Conservation (phyloP, 2,329 filamentous ascomycete species). For the Cordyceps tenuipes region DNA sequence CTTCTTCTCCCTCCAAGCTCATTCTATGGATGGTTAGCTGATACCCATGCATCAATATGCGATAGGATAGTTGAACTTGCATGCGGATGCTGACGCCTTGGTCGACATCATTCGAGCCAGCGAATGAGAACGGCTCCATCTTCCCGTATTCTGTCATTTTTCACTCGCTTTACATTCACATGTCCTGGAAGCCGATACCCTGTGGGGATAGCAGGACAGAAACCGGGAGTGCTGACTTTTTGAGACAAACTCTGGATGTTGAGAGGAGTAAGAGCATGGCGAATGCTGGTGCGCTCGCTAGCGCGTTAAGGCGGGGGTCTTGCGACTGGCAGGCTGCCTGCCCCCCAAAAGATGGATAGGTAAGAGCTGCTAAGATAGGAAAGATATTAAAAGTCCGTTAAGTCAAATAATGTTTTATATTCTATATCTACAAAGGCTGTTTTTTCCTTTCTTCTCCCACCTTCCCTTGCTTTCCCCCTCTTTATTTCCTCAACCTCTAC, state of each 20-base stretch:
- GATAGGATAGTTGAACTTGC: constrained; percentile 29
- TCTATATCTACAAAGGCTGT: too few relatives aligned
- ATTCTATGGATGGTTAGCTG: constrained; percentile 26
- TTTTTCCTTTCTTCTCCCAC: too few relatives aligned
- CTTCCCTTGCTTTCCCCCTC: too few relatives aligned
- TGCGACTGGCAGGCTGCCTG: background rate
- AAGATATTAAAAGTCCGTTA: too few relatives aligned
- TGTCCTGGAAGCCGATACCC: background rate
- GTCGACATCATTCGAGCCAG: constrained; percentile 75
- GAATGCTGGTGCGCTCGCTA: background rate
- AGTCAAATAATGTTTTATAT: too few relatives aligned
- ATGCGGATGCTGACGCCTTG: constrained; percentile 62
- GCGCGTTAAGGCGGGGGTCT: background rate
- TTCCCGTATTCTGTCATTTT: constrained; percentile 31
- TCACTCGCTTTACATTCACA: background rate
- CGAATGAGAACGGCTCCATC: constrained; percentile 97
- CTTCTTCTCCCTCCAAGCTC: constrained; percentile 39
- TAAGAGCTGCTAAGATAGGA: too few relatives aligned
- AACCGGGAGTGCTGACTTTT: background rate
- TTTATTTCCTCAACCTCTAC: too few relatives aligned
- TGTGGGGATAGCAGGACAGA: background rate
- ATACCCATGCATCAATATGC: background rate
- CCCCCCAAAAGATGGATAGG: too few relatives aligned
- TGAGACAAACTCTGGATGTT: background rate
- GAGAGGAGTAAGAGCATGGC: background rate